phyloP scores from a whole-genome alignment of 73 alveolate species.

The Vitrella brassicaformis region DNA sequence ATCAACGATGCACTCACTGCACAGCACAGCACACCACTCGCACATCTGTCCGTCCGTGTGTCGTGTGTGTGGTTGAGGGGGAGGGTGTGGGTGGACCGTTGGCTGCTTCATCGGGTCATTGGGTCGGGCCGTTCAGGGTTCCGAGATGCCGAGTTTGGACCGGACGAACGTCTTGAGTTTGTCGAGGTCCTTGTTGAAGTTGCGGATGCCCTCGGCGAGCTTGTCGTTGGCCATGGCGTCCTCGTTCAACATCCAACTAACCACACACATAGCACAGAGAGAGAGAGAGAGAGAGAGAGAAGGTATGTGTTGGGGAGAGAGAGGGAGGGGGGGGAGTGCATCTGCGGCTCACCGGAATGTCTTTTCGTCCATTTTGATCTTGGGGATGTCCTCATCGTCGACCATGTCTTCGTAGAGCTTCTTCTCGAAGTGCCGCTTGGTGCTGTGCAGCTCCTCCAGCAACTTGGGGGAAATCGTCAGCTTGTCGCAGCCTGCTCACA shows the following conservation, averaged over 20 bases:
- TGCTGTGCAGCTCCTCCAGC: constrained; percentile 43
- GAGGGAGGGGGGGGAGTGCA: no score
- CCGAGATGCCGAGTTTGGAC: no score
- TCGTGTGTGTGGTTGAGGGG: no score
- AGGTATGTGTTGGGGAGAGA: no score
- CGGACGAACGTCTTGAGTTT: constrained; percentile 28
- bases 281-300: no score
- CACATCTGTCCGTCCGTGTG: no score
- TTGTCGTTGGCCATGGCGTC: constrained; percentile 69
- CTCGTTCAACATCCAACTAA: constrained; percentile 49
- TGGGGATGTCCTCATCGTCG: constrained; percentile 14
- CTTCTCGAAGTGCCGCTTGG: constrained; percentile 23
- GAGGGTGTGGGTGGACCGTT: no score
- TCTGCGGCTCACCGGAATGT: constrained; percentile 36
- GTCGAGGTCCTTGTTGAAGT: constrained; percentile 48
- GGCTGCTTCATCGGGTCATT: no score
- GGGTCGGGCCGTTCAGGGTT: no score
- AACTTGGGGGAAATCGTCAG: constrained; percentile 61
- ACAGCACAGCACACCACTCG: no score
- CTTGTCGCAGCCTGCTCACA: no score
- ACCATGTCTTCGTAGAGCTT: constrained; percentile 13
- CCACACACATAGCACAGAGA: not conserved
- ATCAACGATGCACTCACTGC: no score
- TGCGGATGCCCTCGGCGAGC: constrained; percentile 59
- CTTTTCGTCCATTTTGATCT: constrained; percentile 33